Base-by-base conservation (phyloP, 2,329 filamentous ascomycete genomes). In the Juglanconis juglandina region DNA sequence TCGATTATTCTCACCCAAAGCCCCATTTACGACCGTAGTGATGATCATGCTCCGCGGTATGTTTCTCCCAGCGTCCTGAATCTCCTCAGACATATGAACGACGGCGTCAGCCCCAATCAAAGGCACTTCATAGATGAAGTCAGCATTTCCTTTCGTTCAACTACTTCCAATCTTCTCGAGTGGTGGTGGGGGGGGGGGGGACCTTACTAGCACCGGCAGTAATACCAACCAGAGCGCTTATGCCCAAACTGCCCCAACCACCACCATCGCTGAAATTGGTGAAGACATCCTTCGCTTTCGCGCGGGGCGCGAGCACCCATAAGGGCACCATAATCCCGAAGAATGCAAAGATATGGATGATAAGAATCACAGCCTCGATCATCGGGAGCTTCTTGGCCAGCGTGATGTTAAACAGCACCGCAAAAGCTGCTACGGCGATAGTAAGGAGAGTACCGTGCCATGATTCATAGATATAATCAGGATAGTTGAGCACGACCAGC, bases 281-380 rank as follows among this genome's bases (percentile, higher is more conserved):
- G 53, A 73, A 75, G 3, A 74, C 72, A 5, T 64, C 52, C 6
- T 50, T 37, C 3, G 65, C 44, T 56, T 67, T 10, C 62, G 68
- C 63, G 1, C 66, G 69, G 11, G 73, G 71, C 1, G 71, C 68
- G 59, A 73, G 70, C 3, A 70, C 70, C 65, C 71, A 69, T 32
- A 81, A 74, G 0, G 70, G 67, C 13, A 74, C 70, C 65, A 81
- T 64, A 5, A 78, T 71, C 1, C 70, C 73, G 42, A 80, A 69
- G 57, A 79, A 81, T 4, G 77, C 77, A 14, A 73, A 62, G 5
- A 78, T 65, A 64, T 81, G 79, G 9, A 79, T 69, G 53, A 77
- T 71, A 1, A 81, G 67, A 13, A 78, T 74, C 6, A 79, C 58
- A 0, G 70, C 72, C 61, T 82, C 77, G 52, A 82, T 66, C 10